Evolutionary conservation across 1,284 basidiomycete genomes (phyloP), one percentile per base, ranked within the genome.

Genomic region (Sporisorium scitamineum): DNA sequence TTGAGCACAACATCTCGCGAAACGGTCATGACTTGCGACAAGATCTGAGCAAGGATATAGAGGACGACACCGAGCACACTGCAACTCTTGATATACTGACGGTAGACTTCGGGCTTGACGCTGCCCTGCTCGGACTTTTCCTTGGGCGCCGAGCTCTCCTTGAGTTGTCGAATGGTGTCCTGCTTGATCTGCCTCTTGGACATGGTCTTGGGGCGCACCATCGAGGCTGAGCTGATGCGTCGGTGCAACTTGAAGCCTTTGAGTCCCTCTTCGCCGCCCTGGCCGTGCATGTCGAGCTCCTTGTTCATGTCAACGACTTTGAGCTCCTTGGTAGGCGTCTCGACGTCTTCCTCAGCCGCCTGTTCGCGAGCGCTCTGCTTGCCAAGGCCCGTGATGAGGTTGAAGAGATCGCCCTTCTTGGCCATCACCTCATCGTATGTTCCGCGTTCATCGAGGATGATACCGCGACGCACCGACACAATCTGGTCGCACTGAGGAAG

Each of bases 391-490:
- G 75, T 52, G 5, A 87, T 86, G n/a, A 88, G 87, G 18, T 86
- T 88, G 0, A 89, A 87, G 77, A 93, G 91, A 2, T 88, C 85
- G 4, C 86, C 86, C 44, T 89, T 88, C 39, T 88, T 83, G 14
- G 81, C 80, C 86, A 90, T 89, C 6, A 92, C 87, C 22, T 89
- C 90, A 62, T 88, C 78, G 79, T 89, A 92, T 0, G 90, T 90
- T 42, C 91, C 91, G 71, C 89, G 86, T 82, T 92, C 91, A 14
- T 87, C 89, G 22, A 76, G 54, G 34, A 92, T 89, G 10, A 84
- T 84, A 5, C 92, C 92, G 62, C 91, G 88, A 31, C 93, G 92
- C 84, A 93, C 89, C 47, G 91, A 89, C 80, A 92, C 91, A 54
- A 94, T 90, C 79, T 90, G 89, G 60, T 85, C 84, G 42, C 79